Evolutionary conservation across 1,284 basidiomycete species (phyloP), one percentile per base, ranked within the genome.

Genomic region (Agroathelia rolfsii): DNA sequence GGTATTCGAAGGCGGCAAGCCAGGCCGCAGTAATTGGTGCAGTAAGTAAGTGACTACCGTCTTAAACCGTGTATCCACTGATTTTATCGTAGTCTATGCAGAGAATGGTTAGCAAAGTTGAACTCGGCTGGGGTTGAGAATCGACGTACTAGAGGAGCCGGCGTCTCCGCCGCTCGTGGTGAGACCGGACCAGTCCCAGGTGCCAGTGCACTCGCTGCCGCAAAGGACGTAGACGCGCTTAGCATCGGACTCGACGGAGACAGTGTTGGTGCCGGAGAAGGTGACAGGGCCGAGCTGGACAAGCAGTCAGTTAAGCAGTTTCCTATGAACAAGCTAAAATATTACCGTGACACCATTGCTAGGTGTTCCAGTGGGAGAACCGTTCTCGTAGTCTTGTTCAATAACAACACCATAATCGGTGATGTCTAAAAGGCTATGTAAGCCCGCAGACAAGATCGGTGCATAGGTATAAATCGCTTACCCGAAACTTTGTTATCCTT

Each of bases 241-340:
- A 6, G 30, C 30, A 4, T 16, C 20, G 12, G 18, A 21, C 5
- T 6, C 20, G n/a, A 32, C 30, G 12, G 16, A 11, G 20, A 32
- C 19, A 9, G 30, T 22, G 20, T 32, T 32, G 7, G 18, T 23
- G 6, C 20, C 30, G 10, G 20, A 21, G 15, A 32, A 32, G 15
- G 30, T 32, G 20, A 32, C 30, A 10, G 30, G 30, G 14, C 30
- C 30, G 16, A 32, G 20, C n/a, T n/a, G n/a, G n/a, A n/a, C n/a
- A n/a, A n/a, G n/a, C n/a, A n/a, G n/a, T n/a, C n/a, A n/a, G n/a
- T n/a, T n/a, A n/a, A n/a, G n/a, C n/a, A n/a, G n/a, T n/a, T n/a
- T n/a, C n/a, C n/a, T n/a, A n/a, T n/a, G n/a, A n/a, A n/a, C n/a
- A n/a, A n/a, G n/a, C n/a, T n/a, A n/a, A n/a, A n/a, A n/a, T n/a